Evolutionary conservation across 2,329 filamentous ascomycete species (phyloP).

Genomic region (Curvularia spicifera): DNA sequence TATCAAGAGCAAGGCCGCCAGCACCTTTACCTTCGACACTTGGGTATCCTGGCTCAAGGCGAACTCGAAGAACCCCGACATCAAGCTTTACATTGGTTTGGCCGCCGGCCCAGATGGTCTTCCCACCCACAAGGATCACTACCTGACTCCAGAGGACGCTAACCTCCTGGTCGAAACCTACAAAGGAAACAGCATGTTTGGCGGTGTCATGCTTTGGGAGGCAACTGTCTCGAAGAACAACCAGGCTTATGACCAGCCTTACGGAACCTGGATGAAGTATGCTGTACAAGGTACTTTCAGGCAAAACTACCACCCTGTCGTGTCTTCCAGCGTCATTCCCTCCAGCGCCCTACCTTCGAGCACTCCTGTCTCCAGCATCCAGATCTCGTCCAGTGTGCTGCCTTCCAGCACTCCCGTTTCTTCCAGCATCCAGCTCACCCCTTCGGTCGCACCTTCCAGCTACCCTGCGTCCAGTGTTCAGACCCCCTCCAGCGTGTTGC

Average conservation of each 20-base stretch:
- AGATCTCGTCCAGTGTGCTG: neutral
- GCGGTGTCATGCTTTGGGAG: constrained; percentile 67
- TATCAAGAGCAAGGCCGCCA: constrained; percentile 30
- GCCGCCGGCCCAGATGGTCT: constrained; percentile 36
- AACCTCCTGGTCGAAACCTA: constrained; percentile 53
- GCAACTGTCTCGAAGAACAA: constrained; percentile 59
- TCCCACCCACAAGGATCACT: constrained; percentile 45
- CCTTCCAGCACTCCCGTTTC: neutral
- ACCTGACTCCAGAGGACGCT: constrained; percentile 57
- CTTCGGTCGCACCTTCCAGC: constrained; percentile 1
- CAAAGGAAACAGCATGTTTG: constrained; percentile 52
- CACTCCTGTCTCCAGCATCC: neutral
- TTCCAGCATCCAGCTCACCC: constrained; percentile 1
- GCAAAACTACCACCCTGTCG: constrained; percentile 26
- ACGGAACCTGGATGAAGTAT: constrained; percentile 58
- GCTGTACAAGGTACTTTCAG: constrained; percentile 32
- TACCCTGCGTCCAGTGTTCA: neutral
- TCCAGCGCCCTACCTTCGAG: constrained; percentile 4
- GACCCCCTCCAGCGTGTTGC: neutral
- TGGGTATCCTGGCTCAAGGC: constrained; percentile 51
- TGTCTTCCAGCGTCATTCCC: constrained; percentile 17
- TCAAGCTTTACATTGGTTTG: constrained; percentile 63
- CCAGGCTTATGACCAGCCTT: constrained; percentile 52
- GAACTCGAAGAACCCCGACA: constrained; percentile 48
- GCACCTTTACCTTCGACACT: constrained; percentile 55